These are phyloP conservation scores for Hypoxylon sp. DNA, from an alignment of 2,329 filamentous ascomycete species.

Conservation along the genomic window DNA sequence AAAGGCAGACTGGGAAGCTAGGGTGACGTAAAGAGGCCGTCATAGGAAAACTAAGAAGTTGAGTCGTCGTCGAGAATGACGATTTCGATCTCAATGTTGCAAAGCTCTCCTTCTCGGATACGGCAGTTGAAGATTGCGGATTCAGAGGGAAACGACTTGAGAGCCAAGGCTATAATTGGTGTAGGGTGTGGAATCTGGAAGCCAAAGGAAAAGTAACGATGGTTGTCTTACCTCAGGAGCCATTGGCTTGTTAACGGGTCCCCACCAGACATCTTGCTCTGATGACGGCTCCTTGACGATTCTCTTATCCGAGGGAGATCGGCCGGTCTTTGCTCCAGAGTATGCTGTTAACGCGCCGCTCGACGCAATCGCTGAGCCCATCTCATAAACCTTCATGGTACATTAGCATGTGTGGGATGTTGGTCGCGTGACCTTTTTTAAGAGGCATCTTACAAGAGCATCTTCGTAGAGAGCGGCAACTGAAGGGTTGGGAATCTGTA, in stretches of 20 bases:
- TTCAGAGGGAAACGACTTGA: slow-evolving; percentile 1
- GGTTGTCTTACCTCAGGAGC: slow-evolving; percentile 82
- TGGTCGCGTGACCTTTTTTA: slow-evolving; percentile 30
- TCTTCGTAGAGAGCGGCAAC: slow-evolving; percentile 98
- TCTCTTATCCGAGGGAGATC: slow-evolving; percentile 96
- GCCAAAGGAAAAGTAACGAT: slow-evolving; percentile 19
- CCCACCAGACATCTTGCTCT: slow-evolving; percentile 97
- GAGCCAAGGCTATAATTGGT: slow-evolving; percentile 26
- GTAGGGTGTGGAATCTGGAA: not conserved
- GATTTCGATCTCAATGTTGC: slow-evolving; percentile 3
- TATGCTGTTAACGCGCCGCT: slow-evolving; percentile 96
- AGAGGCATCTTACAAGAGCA: slow-evolving; percentile 75
- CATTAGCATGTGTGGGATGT: slow-evolving; percentile 39
- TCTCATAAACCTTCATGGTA: slow-evolving; percentile 78
- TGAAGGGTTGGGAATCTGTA: slow-evolving; percentile 86
- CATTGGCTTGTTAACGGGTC: slow-evolving; percentile 99
- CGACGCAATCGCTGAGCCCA: slow-evolving; percentile 95
- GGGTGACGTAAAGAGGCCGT: slow-evolving; percentile 32
- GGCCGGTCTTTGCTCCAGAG: slow-evolving; percentile 97
- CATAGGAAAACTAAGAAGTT: slow-evolving; percentile 5
- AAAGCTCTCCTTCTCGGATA: slow-evolving; percentile 1
- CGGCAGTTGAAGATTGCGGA: not conserved
- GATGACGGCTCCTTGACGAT: slow-evolving; percentile 93
- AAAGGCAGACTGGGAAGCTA: not conserved
- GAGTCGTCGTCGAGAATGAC: not conserved